Base-by-base conservation (phyloP, 345 rosid genomes). In the Trapa bicornis region DNA sequence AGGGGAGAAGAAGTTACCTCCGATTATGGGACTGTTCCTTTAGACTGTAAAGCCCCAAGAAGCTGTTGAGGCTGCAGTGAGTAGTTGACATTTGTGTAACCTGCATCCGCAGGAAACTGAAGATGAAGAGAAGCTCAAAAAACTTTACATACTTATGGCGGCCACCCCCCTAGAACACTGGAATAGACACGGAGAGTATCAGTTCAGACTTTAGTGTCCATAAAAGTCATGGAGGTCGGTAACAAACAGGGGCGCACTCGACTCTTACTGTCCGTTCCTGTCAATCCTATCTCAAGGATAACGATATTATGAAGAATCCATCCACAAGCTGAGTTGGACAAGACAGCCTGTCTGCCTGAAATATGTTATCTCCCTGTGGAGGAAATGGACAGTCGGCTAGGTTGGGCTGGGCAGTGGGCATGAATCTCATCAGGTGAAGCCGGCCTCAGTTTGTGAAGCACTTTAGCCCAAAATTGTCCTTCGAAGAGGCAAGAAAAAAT, bases 31-130 rank as follows among this genome's bases (percentile, higher is more conserved):
- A 9, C 3, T 33, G 47, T 65, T 47, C 37, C 33, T 43, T 42
- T 37, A 6, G 17, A 16, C 37, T 3, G n/a, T 65, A 10, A 42
- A 6, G 67, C 37, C 37, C 29, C 37, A 43, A 42, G 67, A 65
- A 65, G 50, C 29, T 65, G 67, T 65, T 41, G 52, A 42, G 5
- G 43, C 22, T 29, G 67, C 67, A 65, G 67, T 42, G 1, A 8
- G 67, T 11, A 37, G 52, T 14, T 16, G 67, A 38, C 67, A 65
- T 65, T 37, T 22, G 52, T 35, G 5, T 58, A 29, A 5, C 9
- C 60, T 54, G 63, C 37, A 58, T 0, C 63, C 15, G 5, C 56
- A 50, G 54, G 60, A 22, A n/a, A 54, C 8, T 54, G 60, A 53
- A 53, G 58, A n/a, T 22, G 33, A 54, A 54, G 60, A 54, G 11